Conservation (phyloP, 73 alveolate genomes). For the Paramecium sonneborni region DNA sequence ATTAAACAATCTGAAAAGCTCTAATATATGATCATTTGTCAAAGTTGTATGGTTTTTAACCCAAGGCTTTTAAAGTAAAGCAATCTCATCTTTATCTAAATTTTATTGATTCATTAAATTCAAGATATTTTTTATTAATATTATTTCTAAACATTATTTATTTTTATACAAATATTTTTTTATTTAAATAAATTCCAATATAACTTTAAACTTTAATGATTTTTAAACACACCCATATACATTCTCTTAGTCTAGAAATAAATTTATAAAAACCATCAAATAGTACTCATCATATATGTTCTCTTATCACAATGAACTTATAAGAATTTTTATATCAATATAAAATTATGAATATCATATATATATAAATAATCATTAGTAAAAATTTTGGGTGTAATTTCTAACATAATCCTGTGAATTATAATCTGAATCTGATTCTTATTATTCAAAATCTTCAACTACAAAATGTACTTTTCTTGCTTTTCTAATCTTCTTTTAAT, state of each 20-base stretch:
- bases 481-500: constrained; percentile 23
- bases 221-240: not conserved
- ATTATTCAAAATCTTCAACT: constrained; percentile 31
- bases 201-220: not conserved
- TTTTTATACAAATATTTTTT: not conserved
- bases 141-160: not conserved
- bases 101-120: not conserved
- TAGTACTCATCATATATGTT: too few species aligned
- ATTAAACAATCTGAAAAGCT: not conserved
- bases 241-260: too few species aligned
- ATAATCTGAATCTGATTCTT: constrained; percentile 50
- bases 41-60: constrained; percentile 25
- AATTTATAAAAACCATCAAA: too few species aligned
- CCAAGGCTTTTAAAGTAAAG: constrained; percentile 25
- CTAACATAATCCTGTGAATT: constrained; percentile 42
- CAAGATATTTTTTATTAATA: not conserved
- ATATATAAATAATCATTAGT: constrained; percentile 40
- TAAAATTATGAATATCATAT: not conserved
- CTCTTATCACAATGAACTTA: too few species aligned
- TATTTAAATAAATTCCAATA: not conserved
- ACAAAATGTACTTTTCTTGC: constrained; percentile 56
- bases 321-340: not conserved
- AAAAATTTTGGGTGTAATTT: constrained; percentile 24
- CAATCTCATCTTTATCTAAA: not conserved
- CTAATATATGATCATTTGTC: constrained; percentile 24